phyloP scores from a whole-genome alignment of 129 eudicot genomes.

The Flaveria sonorensis region DNA sequence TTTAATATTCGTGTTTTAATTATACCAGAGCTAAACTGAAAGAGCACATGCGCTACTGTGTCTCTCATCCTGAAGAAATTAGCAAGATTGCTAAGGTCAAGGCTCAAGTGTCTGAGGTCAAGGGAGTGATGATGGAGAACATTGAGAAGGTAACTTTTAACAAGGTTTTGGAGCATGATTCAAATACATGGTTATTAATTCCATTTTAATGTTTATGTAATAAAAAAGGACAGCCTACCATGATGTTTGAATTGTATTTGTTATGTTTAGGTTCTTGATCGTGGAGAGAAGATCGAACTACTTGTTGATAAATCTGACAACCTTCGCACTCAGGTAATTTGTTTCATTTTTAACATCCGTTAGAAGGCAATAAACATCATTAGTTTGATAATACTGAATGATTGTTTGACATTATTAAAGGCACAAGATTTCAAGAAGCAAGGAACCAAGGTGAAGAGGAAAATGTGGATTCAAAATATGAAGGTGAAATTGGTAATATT shows the following conservation, averaged over 20 bases:
- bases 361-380: slow-evolving; percentile 3
- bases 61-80: slow-evolving; percentile 70
- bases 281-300: slow-evolving; percentile 66
- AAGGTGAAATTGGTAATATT: slow-evolving; percentile 51
- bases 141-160: slow-evolving; percentile 58
- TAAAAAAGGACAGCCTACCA: not conserved
- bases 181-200: too few relatives aligned
- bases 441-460: slow-evolving; percentile 46
- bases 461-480: slow-evolving; percentile 62
- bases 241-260: not conserved
- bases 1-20: not conserved
- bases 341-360: not conserved
- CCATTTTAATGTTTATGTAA: not conserved
- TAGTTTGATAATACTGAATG: not conserved
- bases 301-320: slow-evolving; percentile 60
- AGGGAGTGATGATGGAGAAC: slow-evolving; percentile 82
- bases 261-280: slow-evolving; percentile 54
- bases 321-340: slow-evolving; percentile 51
- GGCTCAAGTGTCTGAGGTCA: slow-evolving; percentile 79
- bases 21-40: slow-evolving; percentile 58
- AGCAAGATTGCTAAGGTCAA: slow-evolving; percentile 70
- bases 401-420: slow-evolving; percentile 11
- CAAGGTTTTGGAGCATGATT: not conserved
- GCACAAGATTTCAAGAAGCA: slow-evolving; percentile 49
- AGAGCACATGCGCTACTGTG: slow-evolving; percentile 69